Base-by-base conservation (phyloP, 2,329 filamentous ascomycete genomes). In the Aspergillus sojae region DNA sequence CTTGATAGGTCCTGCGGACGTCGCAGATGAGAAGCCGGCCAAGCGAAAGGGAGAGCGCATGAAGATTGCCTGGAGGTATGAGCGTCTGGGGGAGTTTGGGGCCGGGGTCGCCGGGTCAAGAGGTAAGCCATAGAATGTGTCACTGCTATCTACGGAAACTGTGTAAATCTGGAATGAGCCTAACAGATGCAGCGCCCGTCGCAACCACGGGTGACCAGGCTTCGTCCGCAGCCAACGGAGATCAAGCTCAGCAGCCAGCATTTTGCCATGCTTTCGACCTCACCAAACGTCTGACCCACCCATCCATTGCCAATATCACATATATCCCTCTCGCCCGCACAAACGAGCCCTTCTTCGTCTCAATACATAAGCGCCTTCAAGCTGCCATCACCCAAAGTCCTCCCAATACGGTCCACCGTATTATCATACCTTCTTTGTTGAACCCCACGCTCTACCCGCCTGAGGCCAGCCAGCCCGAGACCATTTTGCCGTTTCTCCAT, bases 31-130 rank as follows among this genome's bases (percentile, higher is more conserved):
- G 50, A 80, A 78, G 61, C 71, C 74, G 11, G 75, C 73, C 48
- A 73, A 72, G 71, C 72, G 76, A 77, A 79, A 76, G 68, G 83
- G 84, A 16, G 91, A 94, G 66, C 94, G 90, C 78, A 98, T 99
- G 95, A 98, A 97, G 81, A 99, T 99, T 81, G 95, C 95, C 4
- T 99, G 95, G 95, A 86, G 95, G 77, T 99, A 99, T 80, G 94
- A 98, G 78, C 86, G 88, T 39, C 79, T 98, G 59, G 91, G 91
- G 19, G 90, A 91, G 68, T 89, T 89, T 70, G 88, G 88, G 48
- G 84, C 83, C 63, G 79, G 83, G 58, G 77, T 80, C 63, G 75
- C 82, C 65, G 81, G 82, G 64, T 81, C 80, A 72, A 85, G 88
- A 89, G 88, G 90, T 91, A 83, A 79, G 85, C 61, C 57, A 36